phyloP scores from a whole-genome alignment of 805 yeast genomes.

The Ogataea sp. region DNA sequence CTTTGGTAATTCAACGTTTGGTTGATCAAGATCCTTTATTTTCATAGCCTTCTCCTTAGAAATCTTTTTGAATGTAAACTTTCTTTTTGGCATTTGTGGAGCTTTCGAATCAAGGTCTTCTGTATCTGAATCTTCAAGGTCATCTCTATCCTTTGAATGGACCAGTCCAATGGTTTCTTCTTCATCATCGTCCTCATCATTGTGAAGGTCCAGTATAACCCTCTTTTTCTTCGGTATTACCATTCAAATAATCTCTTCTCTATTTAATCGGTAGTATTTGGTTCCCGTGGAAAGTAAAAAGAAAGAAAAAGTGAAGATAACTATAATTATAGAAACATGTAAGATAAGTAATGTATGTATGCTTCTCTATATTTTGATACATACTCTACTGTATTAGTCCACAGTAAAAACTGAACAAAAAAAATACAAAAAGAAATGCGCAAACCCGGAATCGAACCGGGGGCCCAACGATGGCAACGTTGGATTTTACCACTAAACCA shows the following conservation, averaged over 20 bases:
- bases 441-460: slow-evolving; percentile 1
- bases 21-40: slow-evolving; percentile 7
- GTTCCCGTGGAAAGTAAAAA: too few species aligned
- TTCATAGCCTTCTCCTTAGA: slow-evolving; percentile 11
- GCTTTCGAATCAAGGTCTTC: too few species aligned
- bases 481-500: not conserved
- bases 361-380: too few species aligned
- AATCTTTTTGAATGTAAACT: slow-evolving; percentile 9
- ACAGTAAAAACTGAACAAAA: not conserved
- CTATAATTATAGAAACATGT: too few species aligned
- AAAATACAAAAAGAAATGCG: not conserved
- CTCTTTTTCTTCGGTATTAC: not conserved
- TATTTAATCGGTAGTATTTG: too few species aligned
- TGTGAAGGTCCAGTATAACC: slow-evolving; percentile 1
- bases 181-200: slow-evolving; percentile 4
- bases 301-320: too few species aligned
- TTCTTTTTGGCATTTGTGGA: not conserved
- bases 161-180: too few species aligned
- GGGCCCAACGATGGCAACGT: slow-evolving; percentile 1
- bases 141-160: too few species aligned
- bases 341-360: too few species aligned
- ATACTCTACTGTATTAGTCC: too few species aligned
- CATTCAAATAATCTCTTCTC: too few species aligned
- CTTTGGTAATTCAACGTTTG: not conserved
- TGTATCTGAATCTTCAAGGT: too few species aligned